phyloP scores from a whole-genome alignment of 2,329 filamentous ascomycete genomes.

The Ophiostoma sp. region DNA sequence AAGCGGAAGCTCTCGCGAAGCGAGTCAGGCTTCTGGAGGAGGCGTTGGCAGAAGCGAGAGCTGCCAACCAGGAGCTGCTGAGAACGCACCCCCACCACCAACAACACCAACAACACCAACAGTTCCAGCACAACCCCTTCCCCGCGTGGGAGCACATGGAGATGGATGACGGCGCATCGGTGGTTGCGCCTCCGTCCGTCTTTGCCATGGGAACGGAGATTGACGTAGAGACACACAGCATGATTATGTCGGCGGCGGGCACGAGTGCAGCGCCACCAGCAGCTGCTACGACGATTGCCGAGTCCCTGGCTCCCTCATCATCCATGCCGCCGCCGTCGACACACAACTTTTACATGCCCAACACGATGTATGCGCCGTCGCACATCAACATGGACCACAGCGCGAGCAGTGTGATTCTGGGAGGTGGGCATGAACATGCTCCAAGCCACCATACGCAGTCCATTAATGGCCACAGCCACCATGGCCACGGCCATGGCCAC shows the following conservation, averaged over 20 bases:
- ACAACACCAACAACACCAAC: conserved; percentile 1
- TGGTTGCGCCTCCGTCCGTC: background rate
- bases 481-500: background rate
- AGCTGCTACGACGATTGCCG: background rate
- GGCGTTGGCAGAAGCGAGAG: conserved; percentile 22
- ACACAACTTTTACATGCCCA: background rate
- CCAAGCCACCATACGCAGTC: background rate
- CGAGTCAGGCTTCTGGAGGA: conserved; percentile 19
- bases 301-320: conserved; percentile 20
- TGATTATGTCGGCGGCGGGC: background rate
- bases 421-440: background rate
- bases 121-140: background rate
- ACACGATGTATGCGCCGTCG: background rate
- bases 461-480: background rate
- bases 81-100: background rate
- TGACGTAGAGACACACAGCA: conserved; percentile 16
- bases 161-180: conserved; percentile 10
- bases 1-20: conserved; percentile 24
- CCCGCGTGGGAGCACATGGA: conserved; percentile 13
- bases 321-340: conserved; percentile 13
- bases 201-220: background rate
- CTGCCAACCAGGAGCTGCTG: conserved; percentile 10
- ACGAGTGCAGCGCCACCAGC: too few relatives aligned
- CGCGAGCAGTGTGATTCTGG: background rate
- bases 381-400: background rate